phyloP scores from a whole-genome alignment of 257 asterid genomes.

The Nicotiana otophora region DNA sequence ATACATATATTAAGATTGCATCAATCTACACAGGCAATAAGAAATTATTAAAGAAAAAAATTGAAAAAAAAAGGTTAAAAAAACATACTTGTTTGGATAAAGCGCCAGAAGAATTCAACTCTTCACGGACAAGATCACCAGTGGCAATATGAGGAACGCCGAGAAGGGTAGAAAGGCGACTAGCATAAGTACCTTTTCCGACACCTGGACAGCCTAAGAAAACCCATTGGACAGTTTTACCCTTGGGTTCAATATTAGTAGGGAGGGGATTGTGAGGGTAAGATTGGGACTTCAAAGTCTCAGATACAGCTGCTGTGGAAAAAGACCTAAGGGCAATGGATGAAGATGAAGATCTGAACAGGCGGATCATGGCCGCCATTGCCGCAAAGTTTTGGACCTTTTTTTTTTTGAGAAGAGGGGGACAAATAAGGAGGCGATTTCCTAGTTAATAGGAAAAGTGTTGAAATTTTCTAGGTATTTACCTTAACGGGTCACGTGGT shows the following conservation, averaged over 20 bases:
- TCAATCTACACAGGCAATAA: too few relatives aligned
- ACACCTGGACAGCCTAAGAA: conserved; percentile 97
- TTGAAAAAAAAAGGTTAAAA: too few relatives aligned
- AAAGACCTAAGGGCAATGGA: conserved; percentile 32
- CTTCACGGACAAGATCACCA: conserved; percentile 98
- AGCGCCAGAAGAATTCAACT: conserved; percentile 64
- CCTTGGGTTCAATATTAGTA: conserved; percentile 49
- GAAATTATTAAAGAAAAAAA: too few relatives aligned
- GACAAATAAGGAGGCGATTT: background rate
- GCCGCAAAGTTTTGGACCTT: conserved; percentile 3
- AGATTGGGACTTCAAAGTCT: conserved; percentile 31
- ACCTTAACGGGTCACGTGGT: conserved; percentile 1
- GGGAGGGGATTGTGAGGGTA: conserved; percentile 11
- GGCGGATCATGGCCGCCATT: conserved; percentile 89
- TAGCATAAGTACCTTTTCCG: conserved; percentile 95
- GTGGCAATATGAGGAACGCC: conserved; percentile 97
- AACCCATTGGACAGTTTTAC: conserved; percentile 76
- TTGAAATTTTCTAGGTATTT: conserved; percentile 12
- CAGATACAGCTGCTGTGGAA: conserved; percentile 43
- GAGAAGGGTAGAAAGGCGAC: conserved; percentile 75
- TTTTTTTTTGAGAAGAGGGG: background rate
- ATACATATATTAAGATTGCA: too few relatives aligned
- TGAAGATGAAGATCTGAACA: conserved; percentile 47
- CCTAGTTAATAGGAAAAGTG: conserved; percentile 2
- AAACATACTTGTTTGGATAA: conserved; percentile 55